These are phyloP conservation scores for Fonsecaea erecta DNA, from an alignment of 2,329 filamentous ascomycete species.

Conservation along the genomic window DNA sequence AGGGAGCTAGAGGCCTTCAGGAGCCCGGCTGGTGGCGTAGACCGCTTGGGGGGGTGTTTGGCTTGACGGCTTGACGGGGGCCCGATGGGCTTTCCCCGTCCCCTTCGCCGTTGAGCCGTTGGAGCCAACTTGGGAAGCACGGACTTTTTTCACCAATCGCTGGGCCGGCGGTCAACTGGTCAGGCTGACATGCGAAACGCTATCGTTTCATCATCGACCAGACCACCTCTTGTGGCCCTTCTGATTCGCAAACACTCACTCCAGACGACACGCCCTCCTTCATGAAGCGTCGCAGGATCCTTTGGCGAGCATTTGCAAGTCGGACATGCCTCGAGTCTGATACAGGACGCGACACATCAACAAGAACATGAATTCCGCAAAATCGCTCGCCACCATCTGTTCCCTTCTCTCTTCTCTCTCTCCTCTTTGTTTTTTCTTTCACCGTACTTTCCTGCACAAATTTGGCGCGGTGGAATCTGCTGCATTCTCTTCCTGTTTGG, in stretches of 20 bases:
- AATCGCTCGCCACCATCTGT: slow-evolving; percentile 3
- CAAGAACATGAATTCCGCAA: slow-evolving; percentile 11
- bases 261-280: slow-evolving; percentile 19
- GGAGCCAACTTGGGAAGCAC: neutral
- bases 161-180: neutral
- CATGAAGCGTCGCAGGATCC: slow-evolving; percentile 27
- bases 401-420: slow-evolving; percentile 7
- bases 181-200: slow-evolving; percentile 18
- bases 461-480: neutral
- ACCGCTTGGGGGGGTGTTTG: slow-evolving; percentile 6
- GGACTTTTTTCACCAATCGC: slow-evolving; percentile 10
- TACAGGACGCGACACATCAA: slow-evolving; percentile 1
- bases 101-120: slow-evolving; percentile 5
- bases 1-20: slow-evolving; percentile 12
- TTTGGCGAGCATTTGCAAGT: slow-evolving; percentile 1
- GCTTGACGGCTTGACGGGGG: slow-evolving; percentile 9
- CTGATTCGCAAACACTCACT: slow-evolving; percentile 26
- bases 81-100: slow-evolving; percentile 6
- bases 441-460: neutral
- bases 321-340: slow-evolving; percentile 4
- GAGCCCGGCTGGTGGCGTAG: slow-evolving; percentile 12
- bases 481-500: neutral
- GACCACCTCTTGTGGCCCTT: slow-evolving; percentile 3
- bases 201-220: slow-evolving; percentile 26
- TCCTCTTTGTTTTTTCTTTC: neutral